Conservation (phyloP, 176 grass and related monocot genomes). For the Thalia dealbata region DNA sequence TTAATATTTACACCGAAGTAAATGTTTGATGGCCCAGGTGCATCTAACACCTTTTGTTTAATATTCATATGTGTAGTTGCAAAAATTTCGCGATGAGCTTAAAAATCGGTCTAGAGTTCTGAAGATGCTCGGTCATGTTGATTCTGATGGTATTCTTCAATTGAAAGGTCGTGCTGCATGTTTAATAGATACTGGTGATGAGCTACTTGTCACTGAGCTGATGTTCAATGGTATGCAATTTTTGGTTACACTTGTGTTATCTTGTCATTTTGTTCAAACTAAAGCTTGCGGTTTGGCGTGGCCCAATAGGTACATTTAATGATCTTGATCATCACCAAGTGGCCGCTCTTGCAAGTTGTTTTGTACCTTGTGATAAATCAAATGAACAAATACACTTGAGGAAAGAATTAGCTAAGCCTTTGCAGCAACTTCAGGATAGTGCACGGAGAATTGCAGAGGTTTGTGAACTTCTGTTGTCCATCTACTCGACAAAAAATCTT, state of each 20-base stretch:
- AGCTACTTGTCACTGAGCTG: constrained; percentile 94
- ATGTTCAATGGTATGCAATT: constrained; percentile 80
- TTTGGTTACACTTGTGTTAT: neutral
- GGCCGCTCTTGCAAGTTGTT: constrained; percentile 78
- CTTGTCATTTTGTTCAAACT: constrained; percentile 3
- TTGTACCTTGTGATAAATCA: constrained; percentile 93
- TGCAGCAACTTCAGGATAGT: constrained; percentile 91
- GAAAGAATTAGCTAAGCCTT: constrained; percentile 81
- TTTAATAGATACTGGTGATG: constrained; percentile 97
- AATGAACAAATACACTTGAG: constrained; percentile 92
- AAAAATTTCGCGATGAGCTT: constrained; percentile 98
- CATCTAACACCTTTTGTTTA: neutral
- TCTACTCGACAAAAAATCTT: neutral
- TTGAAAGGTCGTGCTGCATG: constrained; percentile 92
- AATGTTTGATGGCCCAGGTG: neutral
- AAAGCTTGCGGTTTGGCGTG: neutral
- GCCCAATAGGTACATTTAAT: constrained; percentile 74
- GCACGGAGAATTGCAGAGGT: constrained; percentile 98
- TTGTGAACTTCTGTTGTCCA: constrained; percentile 8
- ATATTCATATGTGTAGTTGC: constrained; percentile 36
- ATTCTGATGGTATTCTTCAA: constrained; percentile 87
- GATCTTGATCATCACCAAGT: constrained; percentile 98
- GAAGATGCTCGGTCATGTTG: constrained; percentile 97
- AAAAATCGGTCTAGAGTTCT: constrained; percentile 83
- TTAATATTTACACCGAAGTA: neutral